Evolutionary conservation across 805 yeast genomes (phyloP), one percentile per base, ranked within the genome.

Genomic region (Candida verbasci): DNA sequence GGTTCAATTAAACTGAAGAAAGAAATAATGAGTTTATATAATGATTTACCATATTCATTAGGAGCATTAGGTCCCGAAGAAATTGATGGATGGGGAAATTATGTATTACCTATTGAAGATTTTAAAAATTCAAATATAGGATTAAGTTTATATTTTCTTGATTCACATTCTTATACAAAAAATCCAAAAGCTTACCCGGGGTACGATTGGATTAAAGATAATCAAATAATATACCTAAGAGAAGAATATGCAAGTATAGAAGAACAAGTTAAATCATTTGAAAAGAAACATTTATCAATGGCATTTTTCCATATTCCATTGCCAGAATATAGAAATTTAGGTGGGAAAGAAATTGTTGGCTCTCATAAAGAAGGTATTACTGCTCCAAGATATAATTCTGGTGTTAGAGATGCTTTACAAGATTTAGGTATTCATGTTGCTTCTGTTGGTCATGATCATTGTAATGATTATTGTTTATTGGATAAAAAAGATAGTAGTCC

Each of bases 291-390:
- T 25, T 51, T 86, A 43, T 71, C 87, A 9, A 79, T 93, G 87
- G 95, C 95, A 1, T 91, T 93, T 50, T 85, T 89, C 70, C 98
- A 93, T 54, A 89, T 93, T 21, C 98, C 98, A 0, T 47, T 89
- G 12, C 93, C 96, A 1, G 97, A 93, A 56, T 89, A 78, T 55
- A 61, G 78, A 39, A 70, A 82, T 42, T 36, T 64, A 16, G 20
- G 24, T 9, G 43, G 56, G 6, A 67, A 58, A 42, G 63, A 69
- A 8, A 47, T 69, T n/a, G 65, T 81, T 5, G 98, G 98, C 0
- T 56, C 60, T 17, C 60, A 56, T 34, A 74, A 75, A 39, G 98
- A 93, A 60, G 82, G 78, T 0, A 73, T 85, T 7, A 83, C 93
- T 1, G 91, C 94, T 0, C 93, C 97, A 4, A 65, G 55, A 21